Evolutionary conservation across 495 filamentous ascomycete genomes (phyloP), one percentile per base, ranked within the genome.

Genomic region (Penicillium ochrochloron): DNA sequence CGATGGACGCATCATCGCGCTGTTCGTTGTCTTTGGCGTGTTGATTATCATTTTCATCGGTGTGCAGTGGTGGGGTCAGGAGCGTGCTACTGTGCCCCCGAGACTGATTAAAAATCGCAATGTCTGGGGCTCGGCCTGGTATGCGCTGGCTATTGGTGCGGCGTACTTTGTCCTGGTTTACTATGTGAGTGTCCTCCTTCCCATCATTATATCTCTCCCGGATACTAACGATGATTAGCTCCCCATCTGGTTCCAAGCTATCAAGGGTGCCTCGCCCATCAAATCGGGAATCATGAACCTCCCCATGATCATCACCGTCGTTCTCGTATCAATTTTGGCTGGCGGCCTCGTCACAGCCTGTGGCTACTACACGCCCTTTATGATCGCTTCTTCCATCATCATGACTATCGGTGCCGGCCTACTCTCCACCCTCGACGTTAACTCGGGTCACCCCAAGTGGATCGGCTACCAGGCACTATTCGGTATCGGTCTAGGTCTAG

Each of bases 201-300:
- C 37, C 14, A 15, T 54, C 10, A 3, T 34, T 21, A 59, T 29
- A 4, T 39, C 25, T 35, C 37, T 10, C 41, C 10, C 21, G 19
- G 9, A 0, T 23, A 5, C 70, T 72, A 62, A 72, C 48, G 14
- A n/a, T 19, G 12, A 60, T 59, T 89, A 90, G 80, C 76, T 96
- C 21, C 92, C 93, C 0, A 89, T 94, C 66, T 97, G 90, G 89
- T 96, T 97, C 82, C 93, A 97, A 70, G 86, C 91, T 7, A 87
- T 97, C 73, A 89, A 93, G 72, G 85, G 83, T 54, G 85, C 84
- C 0, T 79, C 80, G 0, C 89, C 93, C 14, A 84, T 87, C 14
- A 78, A 85, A 39, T 92, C 90, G 0, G 93, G 93, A 23, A 89
- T 96, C 71, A 85, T 86, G 74, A 91, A 88, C 64, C 76, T 97